phyloP scores from a whole-genome alignment of 2,329 filamentous ascomycete genomes.

The Penicillium decumbens region DNA sequence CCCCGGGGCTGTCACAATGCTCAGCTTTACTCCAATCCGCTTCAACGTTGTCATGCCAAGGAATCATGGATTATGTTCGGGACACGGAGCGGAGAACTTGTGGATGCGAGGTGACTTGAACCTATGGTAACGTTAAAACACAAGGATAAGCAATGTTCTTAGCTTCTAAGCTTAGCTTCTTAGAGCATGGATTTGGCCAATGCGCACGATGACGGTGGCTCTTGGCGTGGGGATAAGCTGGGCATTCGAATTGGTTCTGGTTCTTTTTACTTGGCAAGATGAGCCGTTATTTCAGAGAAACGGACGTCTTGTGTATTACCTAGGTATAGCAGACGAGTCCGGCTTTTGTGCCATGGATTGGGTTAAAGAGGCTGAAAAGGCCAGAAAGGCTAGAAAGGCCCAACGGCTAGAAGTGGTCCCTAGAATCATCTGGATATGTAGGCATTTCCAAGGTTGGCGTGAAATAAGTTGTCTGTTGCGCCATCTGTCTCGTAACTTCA shows the following conservation, averaged over 20 bases:
- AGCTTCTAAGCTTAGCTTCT: background rate
- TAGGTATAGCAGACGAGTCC: background rate
- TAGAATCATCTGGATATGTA: background rate
- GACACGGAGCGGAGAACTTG: background rate
- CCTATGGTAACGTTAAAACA: conserved; percentile 8
- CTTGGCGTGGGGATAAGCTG: conserved; percentile 14
- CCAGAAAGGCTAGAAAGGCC: background rate
- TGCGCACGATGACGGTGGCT: conserved; percentile 13
- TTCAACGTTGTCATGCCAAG: background rate
- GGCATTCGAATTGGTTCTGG: conserved; percentile 4
- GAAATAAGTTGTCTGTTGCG: conserved; percentile 2
- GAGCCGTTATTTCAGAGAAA: background rate
- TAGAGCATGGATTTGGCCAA: conserved; percentile 10
- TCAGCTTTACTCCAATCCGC: background rate
- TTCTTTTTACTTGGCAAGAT: conserved; percentile 6
- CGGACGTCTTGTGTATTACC: background rate
- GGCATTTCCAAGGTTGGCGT: background rate
- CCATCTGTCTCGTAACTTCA: conserved; percentile 1
- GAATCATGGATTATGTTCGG: background rate
- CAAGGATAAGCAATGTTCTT: conserved; percentile 12
- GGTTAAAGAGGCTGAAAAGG: background rate
- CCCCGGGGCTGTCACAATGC: conserved; percentile 1
- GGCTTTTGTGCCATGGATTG: background rate
- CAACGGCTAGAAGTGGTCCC: background rate
- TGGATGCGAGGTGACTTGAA: too few species aligned